phyloP scores from a whole-genome alignment of 345 rosid genomes.

The Firmiana major region DNA sequence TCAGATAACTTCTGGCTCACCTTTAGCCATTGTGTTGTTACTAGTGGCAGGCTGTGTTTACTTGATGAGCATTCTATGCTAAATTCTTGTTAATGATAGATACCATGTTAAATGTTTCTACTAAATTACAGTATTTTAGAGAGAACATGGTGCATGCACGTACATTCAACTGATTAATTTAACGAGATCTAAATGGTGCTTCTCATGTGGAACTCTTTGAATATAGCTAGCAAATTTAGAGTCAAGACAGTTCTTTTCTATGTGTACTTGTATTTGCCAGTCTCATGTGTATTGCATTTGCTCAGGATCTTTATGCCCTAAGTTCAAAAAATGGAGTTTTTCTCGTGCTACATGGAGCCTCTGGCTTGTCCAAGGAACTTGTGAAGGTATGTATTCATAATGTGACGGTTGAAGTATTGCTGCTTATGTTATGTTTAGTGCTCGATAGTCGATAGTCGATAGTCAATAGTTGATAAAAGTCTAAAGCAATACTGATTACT shows the following conservation, averaged over 20 bases:
- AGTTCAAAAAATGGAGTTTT: conserved; percentile 72
- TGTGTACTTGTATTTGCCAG: neutral
- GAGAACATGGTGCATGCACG: neutral
- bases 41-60: too few species aligned
- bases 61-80: too few species aligned
- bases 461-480: neutral
- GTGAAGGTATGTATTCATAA: conserved; percentile 49
- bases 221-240: neutral
- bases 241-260: neutral
- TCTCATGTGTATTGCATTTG: neutral
- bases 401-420: neutral
- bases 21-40: neutral
- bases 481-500: conserved; percentile 11
- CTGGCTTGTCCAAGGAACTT: conserved; percentile 70
- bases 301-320: conserved; percentile 59
- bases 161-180: neutral
- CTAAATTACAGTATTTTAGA: neutral
- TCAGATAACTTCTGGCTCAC: neutral
- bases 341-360: conserved; percentile 96
- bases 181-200: neutral
- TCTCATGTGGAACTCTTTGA: neutral
- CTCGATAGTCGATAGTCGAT: neutral
- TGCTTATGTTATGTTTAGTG: neutral
- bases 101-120: neutral
- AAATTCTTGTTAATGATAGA: neutral